These are phyloP conservation scores for Penicillium sp. DNA, from an alignment of 2,329 filamentous ascomycete genomes.

Conservation along the genomic window DNA sequence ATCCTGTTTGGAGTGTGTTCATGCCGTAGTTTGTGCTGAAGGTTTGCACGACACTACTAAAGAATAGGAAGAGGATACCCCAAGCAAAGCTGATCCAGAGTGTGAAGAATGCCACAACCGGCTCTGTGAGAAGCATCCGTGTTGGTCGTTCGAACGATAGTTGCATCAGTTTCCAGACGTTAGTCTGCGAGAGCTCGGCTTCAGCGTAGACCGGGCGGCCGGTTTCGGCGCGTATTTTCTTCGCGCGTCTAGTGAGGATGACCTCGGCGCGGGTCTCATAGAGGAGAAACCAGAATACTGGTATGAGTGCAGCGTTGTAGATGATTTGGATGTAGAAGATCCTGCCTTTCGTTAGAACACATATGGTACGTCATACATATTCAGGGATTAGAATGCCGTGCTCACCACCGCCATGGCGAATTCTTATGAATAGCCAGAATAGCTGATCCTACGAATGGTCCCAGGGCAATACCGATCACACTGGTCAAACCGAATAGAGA, in stretches of 20 bases:
- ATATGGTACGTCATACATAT: too few relatives aligned
- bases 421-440: conserved; percentile 37
- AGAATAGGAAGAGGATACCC: conserved; percentile 47
- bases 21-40: conserved; percentile 42
- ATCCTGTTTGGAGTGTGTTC: conserved; percentile 34
- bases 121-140: conserved; percentile 43
- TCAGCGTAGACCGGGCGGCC: conserved; percentile 30
- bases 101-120: conserved; percentile 46
- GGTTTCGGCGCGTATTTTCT: conserved; percentile 40
- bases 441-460: conserved; percentile 46
- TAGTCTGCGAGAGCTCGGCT: conserved; percentile 25
- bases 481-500: conserved; percentile 46
- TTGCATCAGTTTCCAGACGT: conserved; percentile 32
- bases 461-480: conserved; percentile 46
- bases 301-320: conserved; percentile 43
- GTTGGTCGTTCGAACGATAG: conserved; percentile 43
- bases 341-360: too few relatives aligned
- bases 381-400: too few relatives aligned
- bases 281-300: conserved; percentile 44
- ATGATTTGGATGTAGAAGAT: conserved; percentile 49
- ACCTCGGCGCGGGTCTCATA: conserved; percentile 45
- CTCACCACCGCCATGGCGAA: conserved; percentile 44
- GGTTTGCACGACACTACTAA: conserved; percentile 42
- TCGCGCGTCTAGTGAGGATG: conserved; percentile 42
- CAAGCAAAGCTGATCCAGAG: conserved; percentile 48